A percentile compares a stretch with the other conserved stretches of the same genome.
These are phyloP conservation scores for Amanita inopinata DNA, from an alignment of 768 basidiomycete species.

Conservation along the genomic window DNA sequence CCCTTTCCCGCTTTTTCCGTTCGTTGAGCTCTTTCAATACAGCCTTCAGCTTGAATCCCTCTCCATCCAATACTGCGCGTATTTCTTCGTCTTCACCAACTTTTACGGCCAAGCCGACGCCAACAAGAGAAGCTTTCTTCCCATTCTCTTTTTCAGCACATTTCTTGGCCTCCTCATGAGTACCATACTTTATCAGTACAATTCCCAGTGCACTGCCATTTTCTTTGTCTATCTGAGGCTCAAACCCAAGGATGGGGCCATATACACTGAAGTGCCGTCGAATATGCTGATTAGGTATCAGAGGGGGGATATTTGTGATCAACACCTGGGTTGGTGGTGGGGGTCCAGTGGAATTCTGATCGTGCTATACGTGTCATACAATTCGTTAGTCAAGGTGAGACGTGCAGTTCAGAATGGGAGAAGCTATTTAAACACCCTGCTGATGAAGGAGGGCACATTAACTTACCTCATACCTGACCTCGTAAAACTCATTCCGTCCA, in stretches of 20 bases:
- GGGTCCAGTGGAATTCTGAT: conserved; percentile 58
- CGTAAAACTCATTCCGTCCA: conserved; percentile 27
- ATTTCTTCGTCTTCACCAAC: conserved; percentile 46
- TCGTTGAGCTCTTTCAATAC: conserved; percentile 60
- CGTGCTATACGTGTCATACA: conserved; percentile 62
- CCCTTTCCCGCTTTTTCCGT: conserved; percentile 37
- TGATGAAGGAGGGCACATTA: too few species aligned
- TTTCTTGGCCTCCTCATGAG: conserved; percentile 56
- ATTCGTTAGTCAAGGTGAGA: neutral
- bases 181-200: conserved; percentile 57
- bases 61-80: conserved; percentile 71
- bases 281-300: conserved; percentile 60
- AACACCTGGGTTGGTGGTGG: conserved; percentile 71
- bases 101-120: conserved; percentile 19
- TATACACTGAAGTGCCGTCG: conserved; percentile 53
- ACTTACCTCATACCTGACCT: conserved; percentile 46
- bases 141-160: conserved; percentile 66
- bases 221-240: conserved; percentile 67
- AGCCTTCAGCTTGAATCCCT: conserved; percentile 52
- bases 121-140: conserved; percentile 36
- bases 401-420: neutral
- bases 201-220: conserved; percentile 83
- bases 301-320: conserved; percentile 57
- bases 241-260: conserved; percentile 57
- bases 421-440: too few species aligned